phyloP scores from a whole-genome alignment of 768 basidiomycete genomes.

The Lactarius sanguifluus region DNA sequence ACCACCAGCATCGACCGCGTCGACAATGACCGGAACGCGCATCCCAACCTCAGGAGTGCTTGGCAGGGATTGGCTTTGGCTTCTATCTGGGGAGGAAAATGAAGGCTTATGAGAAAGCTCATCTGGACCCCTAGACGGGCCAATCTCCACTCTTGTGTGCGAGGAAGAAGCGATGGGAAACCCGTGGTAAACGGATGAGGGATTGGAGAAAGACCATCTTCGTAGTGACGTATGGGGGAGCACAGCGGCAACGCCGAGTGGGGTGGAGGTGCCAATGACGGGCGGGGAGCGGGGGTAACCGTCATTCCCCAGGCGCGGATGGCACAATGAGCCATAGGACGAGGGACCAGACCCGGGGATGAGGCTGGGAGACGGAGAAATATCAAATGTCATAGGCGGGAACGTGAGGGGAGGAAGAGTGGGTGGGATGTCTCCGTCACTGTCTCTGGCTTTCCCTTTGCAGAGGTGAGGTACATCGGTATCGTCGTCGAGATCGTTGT shows the following conservation, averaged over 20 bases:
- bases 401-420: conserved; percentile 66
- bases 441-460: conserved; percentile 57
- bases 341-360: conserved; percentile 36
- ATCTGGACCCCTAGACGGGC: conserved; percentile 45
- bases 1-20: conserved; percentile 36
- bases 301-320: conserved; percentile 10
- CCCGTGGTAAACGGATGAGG: background rate
- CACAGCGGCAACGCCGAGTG: background rate
- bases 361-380: conserved; percentile 40
- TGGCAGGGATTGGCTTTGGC: conserved; percentile 29
- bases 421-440: conserved; percentile 55
- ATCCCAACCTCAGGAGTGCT: conserved; percentile 17
- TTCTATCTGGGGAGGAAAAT: conserved; percentile 41
- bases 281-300: conserved; percentile 3
- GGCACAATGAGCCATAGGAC: conserved; percentile 35
- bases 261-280: background rate
- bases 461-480: conserved; percentile 25
- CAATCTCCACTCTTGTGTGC: conserved; percentile 48
- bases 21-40: conserved; percentile 18
- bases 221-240: background rate
- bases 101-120: conserved; percentile 58
- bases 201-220: conserved; percentile 22
- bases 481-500: conserved; percentile 19
- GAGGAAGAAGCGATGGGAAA: conserved; percentile 6
- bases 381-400: conserved; percentile 50